A percentile compares a stretch with the other conserved stretches of the same genome.
phyloP scores from a whole-genome alignment of 805 yeast genomes.

The Metschnikowia koreensis region DNA sequence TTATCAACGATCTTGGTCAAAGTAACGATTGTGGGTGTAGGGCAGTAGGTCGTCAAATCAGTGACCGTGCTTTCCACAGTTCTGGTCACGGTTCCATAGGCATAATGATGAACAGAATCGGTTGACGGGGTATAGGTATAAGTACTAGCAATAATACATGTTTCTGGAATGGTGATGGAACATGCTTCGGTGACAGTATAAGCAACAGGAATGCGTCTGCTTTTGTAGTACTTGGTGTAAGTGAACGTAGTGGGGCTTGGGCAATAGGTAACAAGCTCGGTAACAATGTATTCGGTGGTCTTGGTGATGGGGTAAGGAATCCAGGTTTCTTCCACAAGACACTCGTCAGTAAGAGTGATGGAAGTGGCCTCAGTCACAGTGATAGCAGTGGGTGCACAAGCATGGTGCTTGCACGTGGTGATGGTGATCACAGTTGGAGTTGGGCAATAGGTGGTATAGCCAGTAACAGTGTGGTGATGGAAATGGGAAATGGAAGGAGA shows the following conservation, averaged over 20 bases:
- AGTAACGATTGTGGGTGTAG: slow-evolving; percentile 32
- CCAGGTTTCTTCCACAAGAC: slow-evolving; percentile 25
- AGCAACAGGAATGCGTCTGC: slow-evolving; percentile 26
- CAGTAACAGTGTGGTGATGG: slow-evolving; percentile 20
- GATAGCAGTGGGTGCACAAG: slow-evolving; percentile 29
- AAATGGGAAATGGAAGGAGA: neutral
- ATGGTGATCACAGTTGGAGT: slow-evolving; percentile 32
- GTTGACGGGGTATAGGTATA: neutral
- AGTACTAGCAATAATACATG: slow-evolving; percentile 26
- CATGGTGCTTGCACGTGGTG: slow-evolving; percentile 31
- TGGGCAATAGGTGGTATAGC: slow-evolving; percentile 41
- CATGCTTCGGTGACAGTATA: slow-evolving; percentile 29
- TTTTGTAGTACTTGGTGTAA: slow-evolving; percentile 30
- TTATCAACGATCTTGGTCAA: slow-evolving; percentile 30
- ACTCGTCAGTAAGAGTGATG: slow-evolving; percentile 32
- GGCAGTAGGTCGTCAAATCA: slow-evolving; percentile 39
- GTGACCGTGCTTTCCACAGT: slow-evolving; percentile 30
- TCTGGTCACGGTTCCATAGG: slow-evolving; percentile 21
- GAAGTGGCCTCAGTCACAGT: slow-evolving; percentile 33
- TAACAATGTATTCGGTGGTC: slow-evolving; percentile 32
- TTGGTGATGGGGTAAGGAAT: slow-evolving; percentile 1
- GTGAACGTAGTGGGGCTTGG: slow-evolving; percentile 35
- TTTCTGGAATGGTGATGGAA: slow-evolving; percentile 33
- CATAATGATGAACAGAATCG: neutral
- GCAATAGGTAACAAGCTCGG: slow-evolving; percentile 40